A percentile compares a stretch with the other conserved stretches of the same genome.
Conservation (phyloP, 331 rosid species). For the Acacia concinna region DNA sequence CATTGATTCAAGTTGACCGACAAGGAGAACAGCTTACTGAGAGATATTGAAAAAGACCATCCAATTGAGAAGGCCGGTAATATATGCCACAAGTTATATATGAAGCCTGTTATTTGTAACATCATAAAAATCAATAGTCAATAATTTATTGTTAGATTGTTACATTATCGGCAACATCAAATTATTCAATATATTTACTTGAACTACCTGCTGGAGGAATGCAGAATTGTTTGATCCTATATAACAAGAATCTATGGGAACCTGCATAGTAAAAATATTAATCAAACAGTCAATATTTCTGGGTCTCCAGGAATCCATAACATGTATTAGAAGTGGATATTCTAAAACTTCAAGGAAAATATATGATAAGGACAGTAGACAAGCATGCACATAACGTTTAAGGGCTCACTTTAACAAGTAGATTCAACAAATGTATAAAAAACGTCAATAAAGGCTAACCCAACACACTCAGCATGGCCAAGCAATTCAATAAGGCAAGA, state of each 20-base stretch:
- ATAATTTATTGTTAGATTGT: slow-evolving; percentile 4
- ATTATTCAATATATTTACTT: neutral
- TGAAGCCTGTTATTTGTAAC: slow-evolving; percentile 65
- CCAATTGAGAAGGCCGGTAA: slow-evolving; percentile 83
- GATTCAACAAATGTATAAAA: neutral
- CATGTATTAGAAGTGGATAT: neutral
- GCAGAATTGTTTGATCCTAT: slow-evolving; percentile 84
- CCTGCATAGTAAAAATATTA: slow-evolving; percentile 49
- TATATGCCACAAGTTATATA: slow-evolving; percentile 92
- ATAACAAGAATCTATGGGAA: slow-evolving; percentile 89
- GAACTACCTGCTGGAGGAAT: slow-evolving; percentile 93
- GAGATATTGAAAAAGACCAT: slow-evolving; percentile 92
- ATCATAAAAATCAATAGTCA: slow-evolving; percentile 27
- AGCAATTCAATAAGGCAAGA: neutral
- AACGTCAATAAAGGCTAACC: neutral
- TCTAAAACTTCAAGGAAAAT: neutral
- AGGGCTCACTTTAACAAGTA: neutral
- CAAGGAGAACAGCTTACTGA: slow-evolving; percentile 54
- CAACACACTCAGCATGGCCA: neutral
- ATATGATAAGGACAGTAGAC: neutral
- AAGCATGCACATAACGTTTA: neutral
- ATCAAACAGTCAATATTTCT: neutral
- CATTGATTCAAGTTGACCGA: slow-evolving; percentile 20
- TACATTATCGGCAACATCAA: slow-evolving; percentile 28
- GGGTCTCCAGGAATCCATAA: neutral